phyloP scores from a whole-genome alignment of 148 eudicot genomes.

The Arctostaphylos glauca region DNA sequence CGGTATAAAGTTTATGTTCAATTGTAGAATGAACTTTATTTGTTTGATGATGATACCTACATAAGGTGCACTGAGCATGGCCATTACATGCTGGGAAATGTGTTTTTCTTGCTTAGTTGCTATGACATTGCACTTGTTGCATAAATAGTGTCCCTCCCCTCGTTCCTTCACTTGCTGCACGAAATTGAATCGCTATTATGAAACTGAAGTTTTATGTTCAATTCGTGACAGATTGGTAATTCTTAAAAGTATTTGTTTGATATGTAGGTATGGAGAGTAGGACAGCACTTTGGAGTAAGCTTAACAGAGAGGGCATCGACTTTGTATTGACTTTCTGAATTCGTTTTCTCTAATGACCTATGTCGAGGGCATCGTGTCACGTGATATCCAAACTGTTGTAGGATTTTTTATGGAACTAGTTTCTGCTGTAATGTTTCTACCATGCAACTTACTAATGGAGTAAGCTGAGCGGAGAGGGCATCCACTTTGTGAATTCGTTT shows the following conservation, averaged over 20 bases:
- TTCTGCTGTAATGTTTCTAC: neutral
- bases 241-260: neutral
- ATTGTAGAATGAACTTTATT: neutral
- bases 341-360: neutral
- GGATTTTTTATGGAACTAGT: neutral
- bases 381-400: neutral
- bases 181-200: neutral
- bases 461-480: neutral
- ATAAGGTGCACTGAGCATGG: neutral
- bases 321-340: neutral
- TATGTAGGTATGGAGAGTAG: constrained; percentile 7
- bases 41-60: neutral
- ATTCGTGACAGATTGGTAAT: neutral
- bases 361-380: no score
- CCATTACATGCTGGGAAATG: neutral
- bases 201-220: neutral
- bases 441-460: neutral
- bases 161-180: neutral
- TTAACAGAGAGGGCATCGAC: neutral
- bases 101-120: neutral
- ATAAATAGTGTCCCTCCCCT: neutral
- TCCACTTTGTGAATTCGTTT: neutral
- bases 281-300: constrained; percentile 4
- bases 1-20: neutral
- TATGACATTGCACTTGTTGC: neutral